Evolutionary conservation across 2,329 filamentous ascomycete species (phyloP).

Genomic region (Scedosporium minutisporum): DNA sequence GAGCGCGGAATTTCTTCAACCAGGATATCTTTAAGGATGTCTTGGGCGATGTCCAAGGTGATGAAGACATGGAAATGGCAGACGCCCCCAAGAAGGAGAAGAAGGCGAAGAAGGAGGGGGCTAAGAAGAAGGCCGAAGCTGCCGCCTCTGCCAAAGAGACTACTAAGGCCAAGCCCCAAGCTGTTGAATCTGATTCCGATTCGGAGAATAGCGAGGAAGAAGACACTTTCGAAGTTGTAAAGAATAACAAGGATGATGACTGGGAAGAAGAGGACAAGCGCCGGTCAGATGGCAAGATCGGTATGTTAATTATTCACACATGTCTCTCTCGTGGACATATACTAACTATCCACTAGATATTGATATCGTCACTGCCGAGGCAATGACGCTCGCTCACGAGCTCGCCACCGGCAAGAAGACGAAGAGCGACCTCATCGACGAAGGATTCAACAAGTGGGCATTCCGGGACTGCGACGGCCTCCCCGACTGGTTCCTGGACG

Average conservation of each 20-base stretch:
- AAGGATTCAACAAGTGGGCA: slow-evolving; percentile 85
- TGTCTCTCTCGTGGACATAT: background rate
- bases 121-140: slow-evolving; percentile 13
- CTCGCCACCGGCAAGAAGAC: slow-evolving; percentile 80
- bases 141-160: slow-evolving; percentile 9
- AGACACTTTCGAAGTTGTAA: slow-evolving; percentile 55
- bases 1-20: slow-evolving; percentile 82
- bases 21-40: slow-evolving; percentile 85
- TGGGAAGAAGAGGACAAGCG: slow-evolving; percentile 61
- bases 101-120: slow-evolving; percentile 16
- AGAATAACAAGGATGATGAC: slow-evolving; percentile 39
- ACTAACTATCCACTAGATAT: slow-evolving; percentile 47
- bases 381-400: slow-evolving; percentile 92
- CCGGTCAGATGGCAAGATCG: slow-evolving; percentile 51
- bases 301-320: slow-evolving; percentile 26
- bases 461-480: slow-evolving; percentile 87
- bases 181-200: slow-evolving; percentile 14
- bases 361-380: slow-evolving; percentile 98
- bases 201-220: slow-evolving; percentile 18
- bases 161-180: slow-evolving; percentile 7
- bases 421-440: slow-evolving; percentile 71
- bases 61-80: slow-evolving; percentile 25
- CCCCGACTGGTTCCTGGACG: slow-evolving; percentile 96
- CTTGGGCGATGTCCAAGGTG: slow-evolving; percentile 46
- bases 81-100: slow-evolving; percentile 20